Evolutionary conservation across 176 grass and related monocot genomes (phyloP).

Genomic region (Triticum urartu): DNA sequence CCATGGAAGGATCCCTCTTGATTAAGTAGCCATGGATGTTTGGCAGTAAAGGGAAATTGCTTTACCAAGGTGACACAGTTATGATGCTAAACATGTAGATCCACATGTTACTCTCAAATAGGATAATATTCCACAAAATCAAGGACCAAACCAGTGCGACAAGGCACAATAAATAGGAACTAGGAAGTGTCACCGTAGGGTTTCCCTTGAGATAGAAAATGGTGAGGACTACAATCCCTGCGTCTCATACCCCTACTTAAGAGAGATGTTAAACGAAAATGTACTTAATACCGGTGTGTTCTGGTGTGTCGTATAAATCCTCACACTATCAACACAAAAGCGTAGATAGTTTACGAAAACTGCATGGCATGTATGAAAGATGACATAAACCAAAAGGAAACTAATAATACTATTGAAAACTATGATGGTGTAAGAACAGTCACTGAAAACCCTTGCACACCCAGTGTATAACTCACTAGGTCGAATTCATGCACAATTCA

Average conservation of each 20-base stretch:
- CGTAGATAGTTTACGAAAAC: neutral
- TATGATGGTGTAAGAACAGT: slow-evolving; percentile 1
- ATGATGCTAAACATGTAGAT: slow-evolving; percentile 21
- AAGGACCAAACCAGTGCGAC: too few species aligned
- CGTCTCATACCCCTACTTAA: neutral
- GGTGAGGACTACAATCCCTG: slow-evolving; percentile 12
- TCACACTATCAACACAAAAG: neutral
- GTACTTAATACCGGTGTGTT: neutral
- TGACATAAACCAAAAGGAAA: slow-evolving; percentile 7
- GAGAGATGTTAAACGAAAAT: neutral
- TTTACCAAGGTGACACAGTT: neutral
- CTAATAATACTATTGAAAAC: neutral
- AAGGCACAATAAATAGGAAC: too few species aligned
- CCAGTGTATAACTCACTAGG: slow-evolving; percentile 1
- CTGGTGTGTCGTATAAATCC: neutral
- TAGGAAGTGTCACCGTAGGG: too few species aligned
- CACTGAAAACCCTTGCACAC: neutral
- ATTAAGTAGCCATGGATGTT: neutral
- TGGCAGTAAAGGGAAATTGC: neutral
- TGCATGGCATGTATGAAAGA: neutral
- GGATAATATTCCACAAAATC: neutral
- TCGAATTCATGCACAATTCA: neutral
- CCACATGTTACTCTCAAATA: neutral
- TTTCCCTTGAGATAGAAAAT: neutral
- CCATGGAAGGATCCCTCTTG: neutral